Evolutionary conservation across 2,329 filamentous ascomycete genomes (phyloP).

Genomic region (Fusarium sp.): DNA sequence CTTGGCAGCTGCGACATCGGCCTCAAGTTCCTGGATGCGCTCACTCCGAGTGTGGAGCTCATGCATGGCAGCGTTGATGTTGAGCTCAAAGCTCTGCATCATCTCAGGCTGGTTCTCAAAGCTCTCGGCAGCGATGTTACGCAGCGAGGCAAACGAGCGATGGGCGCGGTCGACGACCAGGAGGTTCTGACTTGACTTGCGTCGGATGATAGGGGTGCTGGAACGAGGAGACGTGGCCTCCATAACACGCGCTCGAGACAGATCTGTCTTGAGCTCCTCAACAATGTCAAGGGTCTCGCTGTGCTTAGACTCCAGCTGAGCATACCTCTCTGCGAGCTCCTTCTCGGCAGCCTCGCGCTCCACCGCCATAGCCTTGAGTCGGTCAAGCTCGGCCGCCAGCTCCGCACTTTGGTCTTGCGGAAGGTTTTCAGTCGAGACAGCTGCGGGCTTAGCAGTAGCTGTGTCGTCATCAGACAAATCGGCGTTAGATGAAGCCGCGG

Average conservation of each 20-base stretch:
- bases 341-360: constrained; percentile 85
- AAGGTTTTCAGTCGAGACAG: constrained; percentile 56
- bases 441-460: constrained; percentile 61
- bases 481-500: constrained; percentile 74
- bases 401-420: constrained; percentile 58
- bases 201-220: constrained; percentile 85
- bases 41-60: constrained; percentile 91
- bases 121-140: constrained; percentile 89
- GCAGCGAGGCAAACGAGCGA: constrained; percentile 89
- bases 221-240: constrained; percentile 75
- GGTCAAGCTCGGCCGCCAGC: constrained; percentile 77
- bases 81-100: constrained; percentile 93
- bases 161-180: constrained; percentile 92
- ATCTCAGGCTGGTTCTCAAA: constrained; percentile 87
- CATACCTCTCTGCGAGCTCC: constrained; percentile 83
- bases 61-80: constrained; percentile 92
- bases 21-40: constrained; percentile 90
- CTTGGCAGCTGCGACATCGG: constrained; percentile 84
- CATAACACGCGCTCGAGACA: constrained; percentile 80
- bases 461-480: constrained; percentile 63
- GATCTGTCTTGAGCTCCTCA: constrained; percentile 90
- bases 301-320: constrained; percentile 87
- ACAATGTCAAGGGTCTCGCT: constrained; percentile 87
- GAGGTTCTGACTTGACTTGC: constrained; percentile 93
- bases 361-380: constrained; percentile 77